phyloP scores from a whole-genome alignment of 2,329 filamentous ascomycete genomes.

The Leptographium flavum region DNA sequence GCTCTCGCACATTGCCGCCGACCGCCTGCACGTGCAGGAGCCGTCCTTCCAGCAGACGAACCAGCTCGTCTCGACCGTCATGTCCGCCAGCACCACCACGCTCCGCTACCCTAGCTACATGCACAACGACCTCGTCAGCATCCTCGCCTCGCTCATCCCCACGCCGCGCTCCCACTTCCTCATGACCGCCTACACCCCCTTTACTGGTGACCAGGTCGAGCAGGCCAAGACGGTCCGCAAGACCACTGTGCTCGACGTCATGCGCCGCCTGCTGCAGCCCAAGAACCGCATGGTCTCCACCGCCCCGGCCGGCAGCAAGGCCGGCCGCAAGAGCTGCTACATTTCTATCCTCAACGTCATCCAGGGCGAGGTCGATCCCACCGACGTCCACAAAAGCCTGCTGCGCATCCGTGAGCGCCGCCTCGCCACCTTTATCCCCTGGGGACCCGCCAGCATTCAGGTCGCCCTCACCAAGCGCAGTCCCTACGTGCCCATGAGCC shows the following conservation, averaged over 20 bases:
- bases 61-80: slow-evolving; percentile 91
- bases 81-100: slow-evolving; percentile 95
- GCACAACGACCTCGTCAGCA: slow-evolving; percentile 98
- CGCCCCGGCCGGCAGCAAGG: slow-evolving; percentile 41
- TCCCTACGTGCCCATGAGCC: slow-evolving; percentile 86
- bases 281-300: slow-evolving; percentile 99
- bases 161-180: slow-evolving; percentile 96
- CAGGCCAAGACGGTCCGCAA: slow-evolving; percentile 96
- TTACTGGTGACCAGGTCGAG: slow-evolving; percentile 90
- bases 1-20: slow-evolving; percentile 82
- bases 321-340: slow-evolving; percentile 83
- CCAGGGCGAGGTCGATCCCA: slow-evolving; percentile 94
- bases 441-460: slow-evolving; percentile 95
- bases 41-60: slow-evolving; percentile 97
- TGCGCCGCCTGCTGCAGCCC: slow-evolving; percentile 86
- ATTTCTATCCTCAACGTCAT: slow-evolving; percentile 99
- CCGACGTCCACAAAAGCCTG: slow-evolving; percentile 95
- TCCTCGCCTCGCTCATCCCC: slow-evolving; percentile 87
- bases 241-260: slow-evolving; percentile 94
- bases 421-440: slow-evolving; percentile 92
- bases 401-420: slow-evolving; percentile 89
- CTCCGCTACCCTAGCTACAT: slow-evolving; percentile 96
- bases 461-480: slow-evolving; percentile 94
- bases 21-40: slow-evolving; percentile 86
- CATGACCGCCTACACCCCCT: slow-evolving; percentile 96